Evolutionary conservation across 176 grass and related monocot genomes (phyloP), one percentile per base, ranked within the genome.

Genomic region (Echinochloa phyllopogon): DNA sequence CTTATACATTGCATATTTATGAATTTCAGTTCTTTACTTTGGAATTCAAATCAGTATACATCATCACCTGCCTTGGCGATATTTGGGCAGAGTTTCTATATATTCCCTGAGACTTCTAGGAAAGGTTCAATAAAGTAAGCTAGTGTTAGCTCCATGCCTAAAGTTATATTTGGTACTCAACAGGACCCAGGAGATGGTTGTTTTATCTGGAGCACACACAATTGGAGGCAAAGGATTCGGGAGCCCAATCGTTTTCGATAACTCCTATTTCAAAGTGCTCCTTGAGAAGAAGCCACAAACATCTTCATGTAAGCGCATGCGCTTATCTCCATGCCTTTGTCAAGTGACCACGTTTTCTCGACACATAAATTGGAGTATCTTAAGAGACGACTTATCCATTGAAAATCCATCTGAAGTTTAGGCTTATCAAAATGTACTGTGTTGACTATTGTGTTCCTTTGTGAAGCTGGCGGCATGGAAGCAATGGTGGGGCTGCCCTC

Each of bases 141-240:
- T 48, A 56, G 8, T 74, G 42, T 51, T 63, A 25, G 4, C 61
- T 53, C 51, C 42, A 44, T 70, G 20, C 47, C 25, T 79, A 10
- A 86, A 61, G 51, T 65, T 33, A 29, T 83, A 44, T 24, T 63
- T 49, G 49, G 14, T 56, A 80, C 6, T 91, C 78, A 41, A 60
- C 79, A 98, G 93, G 80, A 56, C 83, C 25, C 87, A 86, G 52
- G 93, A 95, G 70, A 74, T 95, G 86, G 91, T 98, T 13, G 89
- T 68, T 49, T 86, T 98, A 82, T 98, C 93, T 63, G 96, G 93
- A 83, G 93, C 96, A 67, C 93, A 95, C 90, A 95, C 91, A 82
- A 90, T 98, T 70, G 96, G 96, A 66, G 82, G 88, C 29, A 95
- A 98, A 82, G 96, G 96, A 41, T 98, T 98, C 10, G 89, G 93